Base-by-base conservation (phyloP, 352 stramenopile species). In the Phytophthora sp. region DNA sequence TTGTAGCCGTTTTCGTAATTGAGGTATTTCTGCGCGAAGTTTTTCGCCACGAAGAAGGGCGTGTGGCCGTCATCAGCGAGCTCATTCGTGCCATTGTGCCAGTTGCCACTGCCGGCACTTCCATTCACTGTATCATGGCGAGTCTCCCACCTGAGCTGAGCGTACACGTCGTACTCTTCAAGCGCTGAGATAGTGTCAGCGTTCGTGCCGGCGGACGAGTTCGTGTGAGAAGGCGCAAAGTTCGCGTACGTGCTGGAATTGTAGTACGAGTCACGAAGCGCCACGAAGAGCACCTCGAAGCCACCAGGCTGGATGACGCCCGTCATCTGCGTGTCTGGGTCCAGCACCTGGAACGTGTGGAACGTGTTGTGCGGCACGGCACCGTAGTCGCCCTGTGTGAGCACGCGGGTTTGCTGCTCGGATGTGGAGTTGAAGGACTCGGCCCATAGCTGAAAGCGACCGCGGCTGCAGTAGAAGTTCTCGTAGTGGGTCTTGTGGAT, bases 401-500 rank as follows among this genome's bases (percentile, higher is more conserved):
- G 62, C 41, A 86, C 62, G 15, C 77, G 77, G 7, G 77, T 75
- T 57, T 86, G 73, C 54, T 86, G 65, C 35, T 72, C 61, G 0
- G 63, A 63, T 2, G 60, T 66, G 39, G 53, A 57, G 45, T 67
- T 56, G 56, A 73, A 68, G 2, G 66, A 63, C 64, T 86, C 64
- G 2, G 66, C 73, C 77, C 77, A 86, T 42, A 84, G 70, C 62
- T 86, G 77, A 46, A 83, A 72, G 33, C 77, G 77, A 4, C 77
- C 77, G 41, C 75, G 74, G 12, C 72, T 80, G 66, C 74, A 82
- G 69, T 86, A 86, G 46, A 86, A 86, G 58, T 84, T 86, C 58
- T 86, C 77, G 66, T 86, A 77, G 55, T 86, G 77, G 18, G 70
- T 64, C 69, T 84, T 82, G 75, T 86, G 77, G 56, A 84, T 78